phyloP scores from a whole-genome alignment of 1,284 basidiomycete species.

The Trametes pubescens region DNA sequence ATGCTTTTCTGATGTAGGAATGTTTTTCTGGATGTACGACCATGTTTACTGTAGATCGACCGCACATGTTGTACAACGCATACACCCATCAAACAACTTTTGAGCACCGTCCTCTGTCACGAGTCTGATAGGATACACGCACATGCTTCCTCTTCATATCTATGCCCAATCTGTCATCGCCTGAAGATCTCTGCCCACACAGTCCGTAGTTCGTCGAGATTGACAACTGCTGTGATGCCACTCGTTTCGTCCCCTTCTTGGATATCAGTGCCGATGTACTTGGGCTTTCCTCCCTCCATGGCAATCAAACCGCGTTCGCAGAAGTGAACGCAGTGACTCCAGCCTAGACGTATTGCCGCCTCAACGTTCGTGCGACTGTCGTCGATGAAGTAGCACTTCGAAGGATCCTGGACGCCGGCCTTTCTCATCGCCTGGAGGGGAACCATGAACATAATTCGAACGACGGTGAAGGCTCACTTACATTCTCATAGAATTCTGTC shows the following conservation, averaged over 20 bases:
- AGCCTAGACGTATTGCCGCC: constrained; percentile 69
- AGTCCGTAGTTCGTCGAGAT: constrained; percentile 68
- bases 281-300: constrained; percentile 67
- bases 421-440: constrained; percentile 64
- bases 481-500: constrained; percentile 69
- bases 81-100: background rate
- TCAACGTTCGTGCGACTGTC: constrained; percentile 75
- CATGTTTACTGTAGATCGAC: background rate
- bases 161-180: too few relatives aligned
- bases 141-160: background rate
- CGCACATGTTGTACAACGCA: constrained; percentile 9
- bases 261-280: constrained; percentile 55
- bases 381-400: constrained; percentile 79
- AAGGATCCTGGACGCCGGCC: constrained; percentile 66
- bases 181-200: constrained; percentile 81
- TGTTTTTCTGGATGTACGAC: background rate
- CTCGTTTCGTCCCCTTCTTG: constrained; percentile 47
- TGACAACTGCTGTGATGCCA: constrained; percentile 55
- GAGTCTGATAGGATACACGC: background rate
- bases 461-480: constrained; percentile 38
- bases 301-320: constrained; percentile 69
- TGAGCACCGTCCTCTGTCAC: background rate
- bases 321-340: constrained; percentile 79
- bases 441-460: constrained; percentile 1
- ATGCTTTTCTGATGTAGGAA: constrained; percentile 61